These are phyloP conservation scores for Nitzschia sp. DNA, from an alignment of 108 stramenopile species.

Conservation along the genomic window DNA sequence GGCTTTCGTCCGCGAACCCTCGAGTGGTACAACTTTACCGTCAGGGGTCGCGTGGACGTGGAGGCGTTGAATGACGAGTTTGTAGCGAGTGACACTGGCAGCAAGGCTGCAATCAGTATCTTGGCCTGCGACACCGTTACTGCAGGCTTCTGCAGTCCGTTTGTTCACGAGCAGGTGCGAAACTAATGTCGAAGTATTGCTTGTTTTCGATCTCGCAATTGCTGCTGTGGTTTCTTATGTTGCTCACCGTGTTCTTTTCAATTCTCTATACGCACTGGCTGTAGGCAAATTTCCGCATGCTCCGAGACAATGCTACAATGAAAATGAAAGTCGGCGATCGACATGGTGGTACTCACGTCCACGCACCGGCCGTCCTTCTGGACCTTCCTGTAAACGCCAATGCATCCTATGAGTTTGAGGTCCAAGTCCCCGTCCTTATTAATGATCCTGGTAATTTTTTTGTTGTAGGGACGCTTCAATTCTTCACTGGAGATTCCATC, in stretches of 20 bases:
- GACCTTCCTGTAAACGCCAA: background rate
- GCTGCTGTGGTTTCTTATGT: too few relatives aligned
- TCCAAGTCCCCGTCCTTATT: conserved; percentile 19
- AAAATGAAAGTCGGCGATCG: conserved; percentile 1
- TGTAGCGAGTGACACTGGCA: conserved; percentile 10
- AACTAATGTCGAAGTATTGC: background rate
- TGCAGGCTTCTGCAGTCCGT: conserved; percentile 29
- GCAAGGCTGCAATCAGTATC: background rate
- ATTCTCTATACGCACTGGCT: too few relatives aligned
- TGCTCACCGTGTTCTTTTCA: too few relatives aligned
- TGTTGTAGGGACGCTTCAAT: conserved; percentile 15
- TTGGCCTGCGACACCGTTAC: background rate
- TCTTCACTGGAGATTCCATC: background rate
- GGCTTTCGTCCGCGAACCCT: conserved; percentile 4
- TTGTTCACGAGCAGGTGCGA: conserved; percentile 20
- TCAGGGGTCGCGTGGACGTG: conserved; percentile 11
- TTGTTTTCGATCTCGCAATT: too few relatives aligned
- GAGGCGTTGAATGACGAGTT: background rate
- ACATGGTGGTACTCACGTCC: conserved; percentile 28
- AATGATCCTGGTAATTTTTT: conserved; percentile 25
- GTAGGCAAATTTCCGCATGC: background rate
- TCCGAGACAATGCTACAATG: background rate
- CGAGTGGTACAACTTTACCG: conserved; percentile 10
- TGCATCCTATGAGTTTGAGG: background rate
- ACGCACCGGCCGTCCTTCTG: conserved; percentile 2